phyloP scores from a whole-genome alignment of 495 filamentous ascomycete genomes.

The Cudoniella acicularis region DNA sequence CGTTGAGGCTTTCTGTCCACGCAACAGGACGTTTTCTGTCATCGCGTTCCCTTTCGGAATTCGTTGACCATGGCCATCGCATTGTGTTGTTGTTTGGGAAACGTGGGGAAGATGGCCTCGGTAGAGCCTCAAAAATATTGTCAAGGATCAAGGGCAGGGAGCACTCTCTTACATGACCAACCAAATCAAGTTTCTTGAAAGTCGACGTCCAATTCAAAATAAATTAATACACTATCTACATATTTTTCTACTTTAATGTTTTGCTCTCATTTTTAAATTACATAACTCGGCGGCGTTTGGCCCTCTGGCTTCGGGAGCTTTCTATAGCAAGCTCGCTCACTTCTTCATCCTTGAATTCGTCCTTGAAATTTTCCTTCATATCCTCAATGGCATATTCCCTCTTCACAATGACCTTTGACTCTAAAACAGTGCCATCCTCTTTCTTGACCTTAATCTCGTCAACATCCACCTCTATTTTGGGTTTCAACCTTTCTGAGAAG shows the following conservation, averaged over 20 bases:
- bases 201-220: no score
- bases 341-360: constrained; percentile 23
- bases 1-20: constrained; percentile 50
- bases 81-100: constrained; percentile 16
- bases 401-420: constrained; percentile 18
- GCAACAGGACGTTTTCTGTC: constrained; percentile 34
- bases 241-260: no score
- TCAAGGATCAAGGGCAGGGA: background rate
- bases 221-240: no score
- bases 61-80: constrained; percentile 26
- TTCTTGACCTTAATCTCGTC: constrained; percentile 30
- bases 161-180: no score
- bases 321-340: constrained; percentile 13
- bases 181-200: no score
- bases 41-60: constrained; percentile 18
- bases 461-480: constrained; percentile 48
- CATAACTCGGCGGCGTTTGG: constrained; percentile 15
- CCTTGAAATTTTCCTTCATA: constrained; percentile 9
- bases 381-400: constrained; percentile 16
- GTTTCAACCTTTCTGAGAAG: constrained; percentile 64
- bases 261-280: no score
- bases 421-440: constrained; percentile 19
- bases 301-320: constrained; percentile 16
- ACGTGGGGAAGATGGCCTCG: constrained; percentile 4
- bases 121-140: background rate